Conservation (phyloP, 805 yeast species). For the Yamadazyma phyllophila region DNA sequence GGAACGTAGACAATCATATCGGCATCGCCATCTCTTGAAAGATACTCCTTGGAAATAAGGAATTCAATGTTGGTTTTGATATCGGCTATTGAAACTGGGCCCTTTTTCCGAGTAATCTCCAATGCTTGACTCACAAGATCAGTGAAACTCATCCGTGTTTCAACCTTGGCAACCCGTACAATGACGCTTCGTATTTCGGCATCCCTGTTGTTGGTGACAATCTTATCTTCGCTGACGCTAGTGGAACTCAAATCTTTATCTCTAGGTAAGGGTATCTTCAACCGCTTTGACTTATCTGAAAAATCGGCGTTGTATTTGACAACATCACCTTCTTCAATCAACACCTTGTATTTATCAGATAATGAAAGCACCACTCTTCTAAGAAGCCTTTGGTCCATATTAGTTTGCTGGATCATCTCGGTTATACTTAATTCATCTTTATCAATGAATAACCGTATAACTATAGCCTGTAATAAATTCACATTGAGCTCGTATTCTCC, state of each 20-base stretch:
- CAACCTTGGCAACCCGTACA: conserved; percentile 32
- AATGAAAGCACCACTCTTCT: conserved; percentile 28
- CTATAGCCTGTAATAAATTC: conserved; percentile 44
- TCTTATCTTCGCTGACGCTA: conserved; percentile 6
- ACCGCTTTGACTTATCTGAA: conserved; percentile 25
- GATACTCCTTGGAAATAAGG: conserved; percentile 34
- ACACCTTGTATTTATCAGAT: conserved; percentile 29
- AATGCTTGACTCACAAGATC: conserved; percentile 29
- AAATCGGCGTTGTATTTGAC: conserved; percentile 24
- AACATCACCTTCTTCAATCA: conserved; percentile 15
- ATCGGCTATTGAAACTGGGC: conserved; percentile 26
- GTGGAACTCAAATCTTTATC: conserved; percentile 15
- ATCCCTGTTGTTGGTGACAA: conserved; percentile 22
- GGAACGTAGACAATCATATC: neutral
- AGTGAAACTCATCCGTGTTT: conserved; percentile 20
- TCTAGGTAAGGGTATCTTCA: conserved; percentile 30
- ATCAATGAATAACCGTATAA: conserved; percentile 38
- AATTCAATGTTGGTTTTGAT: conserved; percentile 34
- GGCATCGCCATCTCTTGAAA: conserved; percentile 20
- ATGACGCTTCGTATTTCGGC: conserved; percentile 29
- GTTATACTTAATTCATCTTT: conserved; percentile 17
- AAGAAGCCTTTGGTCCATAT: conserved; percentile 33
- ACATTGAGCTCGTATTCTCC: conserved; percentile 34
- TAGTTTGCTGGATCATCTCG: conserved; percentile 24
- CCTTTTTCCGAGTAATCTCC: conserved; percentile 18